A percentile compares a stretch with the other conserved stretches of the same genome.
Conservation (phyloP, 495 filamentous ascomycete species). For the Rusavskia elegans region DNA sequence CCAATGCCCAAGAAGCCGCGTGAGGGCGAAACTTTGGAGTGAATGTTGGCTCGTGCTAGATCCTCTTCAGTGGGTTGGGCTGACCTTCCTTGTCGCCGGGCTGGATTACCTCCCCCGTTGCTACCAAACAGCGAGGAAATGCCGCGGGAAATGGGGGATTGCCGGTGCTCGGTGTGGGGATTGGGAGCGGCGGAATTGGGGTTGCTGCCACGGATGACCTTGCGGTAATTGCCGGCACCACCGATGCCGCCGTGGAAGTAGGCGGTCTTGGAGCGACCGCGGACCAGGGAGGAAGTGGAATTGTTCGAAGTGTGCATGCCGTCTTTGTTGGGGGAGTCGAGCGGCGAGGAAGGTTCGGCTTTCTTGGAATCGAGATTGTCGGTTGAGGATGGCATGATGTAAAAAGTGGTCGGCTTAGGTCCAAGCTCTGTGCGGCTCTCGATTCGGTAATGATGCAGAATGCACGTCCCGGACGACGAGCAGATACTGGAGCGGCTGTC, state of each 20-base stretch:
- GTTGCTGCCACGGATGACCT: slow-evolving; percentile 5
- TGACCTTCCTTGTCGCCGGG: background rate
- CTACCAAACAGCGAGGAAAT: slow-evolving; percentile 7
- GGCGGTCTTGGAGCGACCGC: slow-evolving; percentile 6
- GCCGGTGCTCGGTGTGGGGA: background rate
- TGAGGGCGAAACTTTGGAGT: background rate
- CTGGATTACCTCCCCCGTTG: slow-evolving; percentile 1
- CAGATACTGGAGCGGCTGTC: background rate
- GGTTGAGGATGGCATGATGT: slow-evolving; percentile 1
- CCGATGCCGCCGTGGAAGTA: slow-evolving; percentile 15
- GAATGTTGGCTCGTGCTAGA: background rate
- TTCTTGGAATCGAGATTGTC: background rate
- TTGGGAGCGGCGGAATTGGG: slow-evolving; percentile 4
- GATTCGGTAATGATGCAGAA: background rate
- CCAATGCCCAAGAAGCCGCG: slow-evolving; percentile 3
- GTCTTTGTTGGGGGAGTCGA: background rate
- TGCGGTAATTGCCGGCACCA: slow-evolving; percentile 14
- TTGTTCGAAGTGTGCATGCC: slow-evolving; percentile 1
- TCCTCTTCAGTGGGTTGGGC: slow-evolving; percentile 1
- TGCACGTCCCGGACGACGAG: background rate
- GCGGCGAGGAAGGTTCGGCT: background rate
- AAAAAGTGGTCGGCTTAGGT: background rate
- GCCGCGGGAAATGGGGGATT: slow-evolving; percentile 6
- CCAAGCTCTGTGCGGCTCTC: background rate
- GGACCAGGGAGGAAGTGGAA: background rate